Evolutionary conservation across 2,329 filamentous ascomycete species (phyloP).

Genomic region (Pseudopithomyces chartarum): DNA sequence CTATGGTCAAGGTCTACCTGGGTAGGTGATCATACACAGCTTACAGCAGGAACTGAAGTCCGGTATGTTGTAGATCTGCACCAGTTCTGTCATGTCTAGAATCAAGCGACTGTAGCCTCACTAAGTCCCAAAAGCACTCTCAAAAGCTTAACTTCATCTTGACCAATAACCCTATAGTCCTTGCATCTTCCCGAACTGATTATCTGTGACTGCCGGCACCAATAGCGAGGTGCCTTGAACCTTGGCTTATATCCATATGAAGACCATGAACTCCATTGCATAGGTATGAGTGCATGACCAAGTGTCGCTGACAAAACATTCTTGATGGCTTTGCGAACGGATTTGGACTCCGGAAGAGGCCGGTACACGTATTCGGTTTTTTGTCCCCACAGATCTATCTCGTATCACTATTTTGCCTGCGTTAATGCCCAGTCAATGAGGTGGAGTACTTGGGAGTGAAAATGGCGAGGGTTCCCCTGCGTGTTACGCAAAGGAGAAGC

Average conservation of each 20-base stretch:
- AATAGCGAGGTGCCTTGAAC: neutral
- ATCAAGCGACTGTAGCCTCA: conserved; percentile 1
- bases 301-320: neutral
- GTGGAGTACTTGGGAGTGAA: neutral
- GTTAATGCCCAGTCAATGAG: conserved; percentile 8
- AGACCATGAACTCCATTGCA: neutral
- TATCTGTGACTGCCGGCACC: neutral
- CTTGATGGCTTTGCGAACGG: neutral
- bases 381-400: neutral
- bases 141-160: neutral
- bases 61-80: neutral
- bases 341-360: neutral
- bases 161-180: neutral
- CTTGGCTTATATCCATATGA: neutral
- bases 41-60: neutral
- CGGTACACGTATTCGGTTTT: neutral
- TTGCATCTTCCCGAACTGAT: neutral
- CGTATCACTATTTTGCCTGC: neutral
- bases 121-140: neutral
- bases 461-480: conserved; percentile 8
- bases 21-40: neutral
- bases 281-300: neutral
- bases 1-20: neutral
- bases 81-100: neutral
- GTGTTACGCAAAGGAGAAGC: neutral